Evolutionary conservation across 495 filamentous ascomycete species (phyloP).

Genomic region (Xylaria acuta): DNA sequence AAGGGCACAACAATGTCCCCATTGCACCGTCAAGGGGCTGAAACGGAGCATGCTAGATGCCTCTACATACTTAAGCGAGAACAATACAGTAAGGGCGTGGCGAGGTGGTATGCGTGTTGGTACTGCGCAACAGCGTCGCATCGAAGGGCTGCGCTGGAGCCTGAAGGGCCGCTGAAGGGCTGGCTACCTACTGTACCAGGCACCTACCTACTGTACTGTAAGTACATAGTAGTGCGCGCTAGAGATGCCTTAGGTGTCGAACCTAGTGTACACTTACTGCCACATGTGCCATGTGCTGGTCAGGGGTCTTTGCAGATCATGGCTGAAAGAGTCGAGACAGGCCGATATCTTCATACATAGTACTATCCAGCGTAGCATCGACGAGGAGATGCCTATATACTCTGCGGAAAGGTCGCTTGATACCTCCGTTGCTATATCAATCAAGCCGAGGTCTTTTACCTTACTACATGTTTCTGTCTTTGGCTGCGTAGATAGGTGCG

Average conservation of each 20-base stretch:
- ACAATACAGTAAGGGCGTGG: not conserved
- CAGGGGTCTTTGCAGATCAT: constrained; percentile 15
- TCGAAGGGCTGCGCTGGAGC: constrained; percentile 4
- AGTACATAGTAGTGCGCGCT: not conserved
- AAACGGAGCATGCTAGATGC: not conserved
- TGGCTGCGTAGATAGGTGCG: not conserved
- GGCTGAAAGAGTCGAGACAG: constrained; percentile 1
- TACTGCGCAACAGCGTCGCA: not conserved
- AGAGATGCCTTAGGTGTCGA: too few relatives aligned
- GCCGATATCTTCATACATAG: not conserved
- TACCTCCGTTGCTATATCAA: not conserved
- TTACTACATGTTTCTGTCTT: too few relatives aligned
- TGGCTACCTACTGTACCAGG: too few relatives aligned
- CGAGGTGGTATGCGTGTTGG: constrained; percentile 8
- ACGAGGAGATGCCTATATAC: not conserved
- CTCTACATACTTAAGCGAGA: not conserved
- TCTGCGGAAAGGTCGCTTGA: not conserved
- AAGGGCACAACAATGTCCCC: not conserved
- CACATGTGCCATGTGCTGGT: constrained; percentile 9
- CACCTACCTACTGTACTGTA: too few relatives aligned
- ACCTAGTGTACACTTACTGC: too few relatives aligned
- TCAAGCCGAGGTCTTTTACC: not conserved
- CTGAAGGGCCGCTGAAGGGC: not conserved
- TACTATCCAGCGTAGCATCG: not conserved
- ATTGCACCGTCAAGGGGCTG: constrained; percentile 1